Evolutionary conservation across 2,329 filamentous ascomycete genomes (phyloP), one percentile per base, ranked within the genome.

Genomic region (Lachnellula suecica): DNA sequence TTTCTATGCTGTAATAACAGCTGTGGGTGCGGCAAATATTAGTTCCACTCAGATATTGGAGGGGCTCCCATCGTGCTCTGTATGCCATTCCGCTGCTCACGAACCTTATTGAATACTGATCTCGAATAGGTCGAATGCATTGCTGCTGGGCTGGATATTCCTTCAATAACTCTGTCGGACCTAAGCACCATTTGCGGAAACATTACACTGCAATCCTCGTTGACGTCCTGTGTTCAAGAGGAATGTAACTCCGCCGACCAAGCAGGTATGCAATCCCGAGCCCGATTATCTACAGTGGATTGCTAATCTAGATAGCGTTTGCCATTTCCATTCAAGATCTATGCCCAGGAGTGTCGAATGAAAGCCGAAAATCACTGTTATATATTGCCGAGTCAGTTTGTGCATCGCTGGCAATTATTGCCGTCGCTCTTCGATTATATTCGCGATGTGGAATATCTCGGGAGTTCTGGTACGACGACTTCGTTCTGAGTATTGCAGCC

Each of bases 401-500:
- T 34, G 47, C 41, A 2, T 34, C 52, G 1, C 22, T 60, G 2
- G 46, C 58, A 24, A 19, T 60, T 8, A 27, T 52, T n/a, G 51
- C 54, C 1, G 52, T 62, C 15, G 51, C 31, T 7, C 24, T 60
- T 2, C 48, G 58, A 44, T 53, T 42, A 8, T 62, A 56, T 24
- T 59, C 58, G 13, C 53, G 58, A 17, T 53, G 47, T n/a, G 40
- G 44, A 3, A 44, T 56, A 10, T 20, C 46, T 20, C 42, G 31
- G 3, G 20, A 42, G 4, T 24, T 59, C 10, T 56, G 53, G 11
- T 37, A 19, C 23, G 60, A 62, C 47, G 60, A 60, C 45, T 52
- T 51, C 41, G 34, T 49, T 11, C 47, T 51, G 2, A 9, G 52
- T 10, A 44, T 48, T 13, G 43, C 54, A 24, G 51, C 42, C 1